phyloP scores from a whole-genome alignment of 2,329 filamentous ascomycete species.

The Hirsutella thompsonii region DNA sequence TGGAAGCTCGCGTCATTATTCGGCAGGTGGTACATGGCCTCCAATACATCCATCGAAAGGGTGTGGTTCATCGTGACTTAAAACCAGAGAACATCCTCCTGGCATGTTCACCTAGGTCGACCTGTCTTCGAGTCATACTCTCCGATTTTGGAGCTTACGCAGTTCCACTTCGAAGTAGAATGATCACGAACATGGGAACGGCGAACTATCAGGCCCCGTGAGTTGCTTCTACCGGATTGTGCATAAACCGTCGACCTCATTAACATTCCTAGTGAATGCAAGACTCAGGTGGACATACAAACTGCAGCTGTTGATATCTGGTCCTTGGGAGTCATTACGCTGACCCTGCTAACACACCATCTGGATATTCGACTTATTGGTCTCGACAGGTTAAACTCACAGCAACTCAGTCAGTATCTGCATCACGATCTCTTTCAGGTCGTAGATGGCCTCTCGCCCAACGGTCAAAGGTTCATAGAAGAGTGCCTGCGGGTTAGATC shows the following conservation, averaged over 20 bases:
- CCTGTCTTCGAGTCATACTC: conserved; percentile 32
- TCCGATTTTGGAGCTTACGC: conserved; percentile 40
- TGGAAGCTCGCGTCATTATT: conserved; percentile 30
- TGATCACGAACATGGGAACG: conserved; percentile 33
- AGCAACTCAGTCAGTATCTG: conserved; percentile 10
- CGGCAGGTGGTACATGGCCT: conserved; percentile 33
- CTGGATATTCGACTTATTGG: conserved; percentile 9
- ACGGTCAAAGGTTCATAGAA: conserved; percentile 16
- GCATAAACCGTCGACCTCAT: not conserved
- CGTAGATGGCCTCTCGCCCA: conserved; percentile 9
- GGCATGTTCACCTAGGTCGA: conserved; percentile 27
- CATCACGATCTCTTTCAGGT: conserved; percentile 6
- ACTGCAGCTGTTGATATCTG: conserved; percentile 35
- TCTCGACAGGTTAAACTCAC: conserved; percentile 15
- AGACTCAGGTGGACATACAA: conserved; percentile 8
- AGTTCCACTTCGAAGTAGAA: conserved; percentile 24
- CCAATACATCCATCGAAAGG: conserved; percentile 33
- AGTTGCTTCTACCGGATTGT: conserved; percentile 9
- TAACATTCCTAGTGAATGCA: conserved; percentile 24
- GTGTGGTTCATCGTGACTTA: conserved; percentile 38
- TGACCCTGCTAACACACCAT: conserved; percentile 21
- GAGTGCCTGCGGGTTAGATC: conserved; percentile 17
- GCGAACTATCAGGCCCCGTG: conserved; percentile 36
- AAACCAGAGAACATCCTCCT: conserved; percentile 42
- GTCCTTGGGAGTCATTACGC: conserved; percentile 34